A percentile compares a stretch with the other conserved stretches of the same genome.
Conservation (phyloP, 768 basidiomycete species). For the Collybiopsis luxurians region DNA sequence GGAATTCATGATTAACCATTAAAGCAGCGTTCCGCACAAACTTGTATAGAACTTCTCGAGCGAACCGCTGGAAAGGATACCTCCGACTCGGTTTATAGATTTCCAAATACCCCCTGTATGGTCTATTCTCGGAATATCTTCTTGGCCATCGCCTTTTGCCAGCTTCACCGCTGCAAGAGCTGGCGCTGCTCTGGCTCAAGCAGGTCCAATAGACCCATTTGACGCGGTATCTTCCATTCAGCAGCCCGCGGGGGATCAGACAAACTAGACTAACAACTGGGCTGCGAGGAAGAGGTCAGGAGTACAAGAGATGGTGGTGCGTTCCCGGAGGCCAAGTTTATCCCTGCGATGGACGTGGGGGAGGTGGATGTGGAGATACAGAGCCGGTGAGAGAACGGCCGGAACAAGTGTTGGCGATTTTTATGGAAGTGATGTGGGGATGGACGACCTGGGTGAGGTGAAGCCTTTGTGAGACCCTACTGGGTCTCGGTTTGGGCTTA, state of each 20-base stretch:
- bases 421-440: slow-evolving; percentile 77
- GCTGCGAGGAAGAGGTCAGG: slow-evolving; percentile 72
- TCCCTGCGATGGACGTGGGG: slow-evolving; percentile 89
- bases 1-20: no score
- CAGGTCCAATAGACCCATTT: no score
- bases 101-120: slow-evolving; percentile 78
- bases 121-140: slow-evolving; percentile 24
- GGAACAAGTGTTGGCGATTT: slow-evolving; percentile 70
- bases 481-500: background rate
- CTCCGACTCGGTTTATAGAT: slow-evolving; percentile 87
- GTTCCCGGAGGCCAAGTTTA: slow-evolving; percentile 72
- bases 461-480: slow-evolving; percentile 42
- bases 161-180: no score
- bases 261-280: no score
- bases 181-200: no score
- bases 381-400: slow-evolving; percentile 71
- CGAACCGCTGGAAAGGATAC: no score
- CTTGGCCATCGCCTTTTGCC: no score
- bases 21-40: no score
- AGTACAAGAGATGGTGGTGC: slow-evolving; percentile 71
- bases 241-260: slow-evolving; percentile 73
- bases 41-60: no score
- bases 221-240: no score
- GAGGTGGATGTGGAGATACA: slow-evolving; percentile 92
- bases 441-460: slow-evolving; percentile 21